Evolutionary conservation across 2,329 filamentous ascomycete species (phyloP), one percentile per base, ranked within the genome.

Genomic region (Mycocentrospora acerina): DNA sequence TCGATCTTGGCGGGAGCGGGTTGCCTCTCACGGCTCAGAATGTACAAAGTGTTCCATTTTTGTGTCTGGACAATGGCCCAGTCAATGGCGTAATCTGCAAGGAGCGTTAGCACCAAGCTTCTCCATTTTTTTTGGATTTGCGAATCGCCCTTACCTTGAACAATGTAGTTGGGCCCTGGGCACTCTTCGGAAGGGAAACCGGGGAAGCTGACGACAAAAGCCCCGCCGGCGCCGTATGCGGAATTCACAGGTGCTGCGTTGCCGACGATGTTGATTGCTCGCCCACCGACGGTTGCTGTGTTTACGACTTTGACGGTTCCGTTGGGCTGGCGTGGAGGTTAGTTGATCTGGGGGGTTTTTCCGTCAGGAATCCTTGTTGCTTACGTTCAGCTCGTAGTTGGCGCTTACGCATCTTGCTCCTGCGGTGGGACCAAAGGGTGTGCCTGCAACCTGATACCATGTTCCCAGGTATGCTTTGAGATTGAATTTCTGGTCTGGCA

Each of bases 371-470:
- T 3, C 4, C n/a, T 24, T 24, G 2, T 7, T 2, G 32, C 46
- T 11, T 40, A 53, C 50, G 22, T 59, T 60, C 14, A 59, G 45
- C 7, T 44, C 25, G 38, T 62, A 62, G 22, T 57, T 40, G 2
- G 53, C 57, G 3, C 47, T 47, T 7, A 59, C 47, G 19, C 59
- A 61, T 13, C 55, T 45, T 6, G 51, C 55, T 18, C 56, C 55
- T 4, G 48, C 42, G 1, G 59, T 60, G 7, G 50, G 54, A 4
- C 57, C 53, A 15, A 62, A 62, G 2, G 57, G 51, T 16, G 55
- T 57, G n/a, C 59, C 57, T 9, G 59, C 59, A 1, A 62, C 57
- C 36, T 62, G 59, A 32, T 60, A 60, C 56, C 57, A 62, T 14
- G 48, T 60, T 24, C 59, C 57, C 0, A 60, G 42, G 26, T 61